phyloP scores from a whole-genome alignment of 2,329 filamentous ascomycete genomes.

The Verticillium albo-atrum region DNA sequence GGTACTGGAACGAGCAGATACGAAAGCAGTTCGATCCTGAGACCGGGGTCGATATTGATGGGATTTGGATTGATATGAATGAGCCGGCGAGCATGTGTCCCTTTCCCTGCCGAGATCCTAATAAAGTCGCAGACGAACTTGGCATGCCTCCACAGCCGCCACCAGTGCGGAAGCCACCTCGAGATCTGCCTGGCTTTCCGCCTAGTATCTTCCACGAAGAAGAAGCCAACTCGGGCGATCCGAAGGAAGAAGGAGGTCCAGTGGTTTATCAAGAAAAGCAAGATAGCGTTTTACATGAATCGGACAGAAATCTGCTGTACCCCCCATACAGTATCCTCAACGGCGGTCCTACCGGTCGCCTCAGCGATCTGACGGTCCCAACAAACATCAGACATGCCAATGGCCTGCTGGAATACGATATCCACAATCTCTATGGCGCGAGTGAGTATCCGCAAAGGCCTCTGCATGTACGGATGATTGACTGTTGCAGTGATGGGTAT shows the following conservation, averaged over 20 bases:
- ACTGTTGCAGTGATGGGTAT: conserved; percentile 58
- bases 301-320: conserved; percentile 46
- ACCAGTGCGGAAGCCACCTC: conserved; percentile 57
- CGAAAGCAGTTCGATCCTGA: conserved; percentile 57
- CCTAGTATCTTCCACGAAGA: neutral
- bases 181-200: conserved; percentile 53
- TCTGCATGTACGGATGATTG: no score
- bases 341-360: neutral
- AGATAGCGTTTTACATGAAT: neutral
- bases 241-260: neutral
- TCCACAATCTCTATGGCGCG: conserved; percentile 71
- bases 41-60: conserved; percentile 69
- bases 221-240: no score
- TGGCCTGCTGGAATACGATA: conserved; percentile 66
- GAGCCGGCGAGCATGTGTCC: conserved; percentile 29
- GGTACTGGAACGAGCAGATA: conserved; percentile 70
- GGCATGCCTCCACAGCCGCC: conserved; percentile 58
- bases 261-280: no score
- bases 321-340: conserved; percentile 65
- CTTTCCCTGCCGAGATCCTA: conserved; percentile 32
- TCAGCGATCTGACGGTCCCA: conserved; percentile 44
- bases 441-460: conserved; percentile 1
- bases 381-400: conserved; percentile 66
- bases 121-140: conserved; percentile 18
- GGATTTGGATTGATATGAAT: conserved; percentile 72